Conservation (phyloP, 2,329 filamentous ascomycete genomes). For the Hymenoscyphus repandus region DNA sequence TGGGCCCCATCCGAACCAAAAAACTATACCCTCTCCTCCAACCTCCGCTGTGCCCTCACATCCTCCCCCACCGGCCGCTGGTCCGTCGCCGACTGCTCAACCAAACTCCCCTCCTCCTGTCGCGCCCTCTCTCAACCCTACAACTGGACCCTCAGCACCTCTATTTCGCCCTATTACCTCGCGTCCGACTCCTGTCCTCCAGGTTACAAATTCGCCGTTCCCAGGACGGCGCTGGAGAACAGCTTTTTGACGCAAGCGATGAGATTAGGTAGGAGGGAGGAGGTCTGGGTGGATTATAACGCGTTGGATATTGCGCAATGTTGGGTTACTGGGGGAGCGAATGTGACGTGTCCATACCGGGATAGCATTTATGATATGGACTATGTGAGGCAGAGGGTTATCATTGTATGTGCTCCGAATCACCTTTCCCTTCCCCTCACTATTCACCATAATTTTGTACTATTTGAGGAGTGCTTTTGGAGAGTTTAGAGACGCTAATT, state of each 20-base stretch:
- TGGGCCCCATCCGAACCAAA: conserved; percentile 53
- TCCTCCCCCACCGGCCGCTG: conserved; percentile 50
- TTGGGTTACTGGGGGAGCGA: conserved; percentile 54
- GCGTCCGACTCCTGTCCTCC: conserved; percentile 43
- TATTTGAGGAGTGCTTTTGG: too few relatives aligned
- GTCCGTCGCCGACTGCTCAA: conserved; percentile 50
- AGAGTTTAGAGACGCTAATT: neutral
- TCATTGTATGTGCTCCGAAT: conserved; percentile 32
- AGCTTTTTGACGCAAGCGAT: conserved; percentile 41
- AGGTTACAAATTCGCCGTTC: conserved; percentile 47
- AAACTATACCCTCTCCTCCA: conserved; percentile 36
- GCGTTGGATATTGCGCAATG: conserved; percentile 50
- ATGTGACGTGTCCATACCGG: conserved; percentile 54
- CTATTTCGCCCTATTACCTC: conserved; percentile 38
- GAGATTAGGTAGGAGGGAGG: conserved; percentile 20
- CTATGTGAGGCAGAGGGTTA: conserved; percentile 38
- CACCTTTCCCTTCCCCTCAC: neutral
- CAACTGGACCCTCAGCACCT: conserved; percentile 47
- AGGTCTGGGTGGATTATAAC: conserved; percentile 58
- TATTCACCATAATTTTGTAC: too few relatives aligned
- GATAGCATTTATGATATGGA: conserved; percentile 31
- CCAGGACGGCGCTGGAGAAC: conserved; percentile 60
- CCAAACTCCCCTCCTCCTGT: conserved; percentile 49
- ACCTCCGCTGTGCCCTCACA: conserved; percentile 48
- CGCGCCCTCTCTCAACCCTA: conserved; percentile 49